phyloP scores from a whole-genome alignment of 495 filamentous ascomycete genomes.

The Clavariopsis aquatica region DNA sequence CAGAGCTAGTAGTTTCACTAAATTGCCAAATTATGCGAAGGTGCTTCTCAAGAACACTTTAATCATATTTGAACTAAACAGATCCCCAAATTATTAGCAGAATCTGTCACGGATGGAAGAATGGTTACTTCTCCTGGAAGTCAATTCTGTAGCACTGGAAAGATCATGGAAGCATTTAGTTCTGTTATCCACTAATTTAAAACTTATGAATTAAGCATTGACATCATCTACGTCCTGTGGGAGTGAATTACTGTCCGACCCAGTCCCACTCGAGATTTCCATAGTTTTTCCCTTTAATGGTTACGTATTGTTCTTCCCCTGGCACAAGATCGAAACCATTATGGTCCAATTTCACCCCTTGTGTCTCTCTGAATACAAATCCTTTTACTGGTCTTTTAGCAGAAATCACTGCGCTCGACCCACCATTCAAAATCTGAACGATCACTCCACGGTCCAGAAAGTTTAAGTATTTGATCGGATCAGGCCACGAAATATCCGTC shows the following conservation, averaged over 20 bases:
- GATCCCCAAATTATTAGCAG: too few relatives aligned
- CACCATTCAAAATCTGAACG: slow-evolving; percentile 10
- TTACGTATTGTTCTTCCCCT: slow-evolving; percentile 8
- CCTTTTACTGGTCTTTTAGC: slow-evolving; percentile 30
- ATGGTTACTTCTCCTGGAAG: not conserved
- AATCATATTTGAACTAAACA: not conserved
- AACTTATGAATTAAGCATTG: not conserved
- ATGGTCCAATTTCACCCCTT: slow-evolving; percentile 25
- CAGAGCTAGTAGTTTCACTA: too few relatives aligned
- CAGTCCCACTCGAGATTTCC: slow-evolving; percentile 15
- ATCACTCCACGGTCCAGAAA: slow-evolving; percentile 21
- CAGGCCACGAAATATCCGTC: slow-evolving; percentile 29
- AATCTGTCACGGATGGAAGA: not conserved
- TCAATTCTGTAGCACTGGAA: not conserved
- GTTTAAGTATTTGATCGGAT: slow-evolving; percentile 30
- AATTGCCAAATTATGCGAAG: too few relatives aligned
- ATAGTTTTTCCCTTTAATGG: not conserved
- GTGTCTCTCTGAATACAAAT: slow-evolving; percentile 28
- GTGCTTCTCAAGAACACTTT: not conserved
- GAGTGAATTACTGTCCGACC: slow-evolving; percentile 12
- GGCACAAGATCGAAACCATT: slow-evolving; percentile 35
- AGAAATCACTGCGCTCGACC: not conserved
- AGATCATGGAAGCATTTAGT: not conserved
- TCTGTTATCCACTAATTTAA: not conserved
- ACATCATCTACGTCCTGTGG: not conserved